These are phyloP conservation scores for Colletotrichum coccodes DNA, from an alignment of 2,329 filamentous ascomycete genomes.

Conservation along the genomic window DNA sequence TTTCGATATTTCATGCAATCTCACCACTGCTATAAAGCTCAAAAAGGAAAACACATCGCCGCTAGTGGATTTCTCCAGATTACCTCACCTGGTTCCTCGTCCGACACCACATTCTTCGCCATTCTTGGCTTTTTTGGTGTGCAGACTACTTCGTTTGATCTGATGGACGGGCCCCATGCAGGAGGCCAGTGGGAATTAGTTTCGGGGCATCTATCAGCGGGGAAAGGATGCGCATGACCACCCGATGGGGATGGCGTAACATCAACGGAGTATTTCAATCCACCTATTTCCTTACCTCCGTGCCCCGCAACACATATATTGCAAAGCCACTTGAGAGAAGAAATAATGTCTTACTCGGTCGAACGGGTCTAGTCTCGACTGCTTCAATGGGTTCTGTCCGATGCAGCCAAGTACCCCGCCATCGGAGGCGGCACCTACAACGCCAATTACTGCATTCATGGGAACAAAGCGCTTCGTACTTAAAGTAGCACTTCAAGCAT, in stretches of 20 bases:
- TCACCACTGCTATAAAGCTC: too few relatives aligned
- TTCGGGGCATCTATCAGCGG: background rate
- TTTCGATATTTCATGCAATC: too few relatives aligned
- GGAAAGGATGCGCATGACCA: background rate
- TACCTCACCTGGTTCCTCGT: too few relatives aligned
- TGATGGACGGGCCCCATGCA: conserved; percentile 16
- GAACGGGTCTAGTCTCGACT: background rate
- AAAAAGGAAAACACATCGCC: too few relatives aligned
- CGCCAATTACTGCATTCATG: background rate
- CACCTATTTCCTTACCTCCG: conserved; percentile 18
- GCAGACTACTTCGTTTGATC: background rate
- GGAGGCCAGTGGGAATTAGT: background rate
- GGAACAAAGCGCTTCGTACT: background rate
- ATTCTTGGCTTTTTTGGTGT: too few relatives aligned
- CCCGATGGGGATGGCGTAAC: background rate
- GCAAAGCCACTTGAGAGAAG: background rate
- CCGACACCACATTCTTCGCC: too few relatives aligned
- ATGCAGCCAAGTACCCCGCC: conserved; percentile 16
- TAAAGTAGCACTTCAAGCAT: background rate
- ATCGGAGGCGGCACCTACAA: background rate
- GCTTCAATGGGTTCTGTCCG: background rate
- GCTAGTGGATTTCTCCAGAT: too few relatives aligned
- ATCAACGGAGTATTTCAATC: conserved; percentile 19
- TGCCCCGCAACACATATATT: background rate
- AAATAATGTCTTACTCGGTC: background rate